These are phyloP conservation scores for Mycena kentingensis DNA, from an alignment of 768 basidiomycete genomes.

Conservation along the genomic window DNA sequence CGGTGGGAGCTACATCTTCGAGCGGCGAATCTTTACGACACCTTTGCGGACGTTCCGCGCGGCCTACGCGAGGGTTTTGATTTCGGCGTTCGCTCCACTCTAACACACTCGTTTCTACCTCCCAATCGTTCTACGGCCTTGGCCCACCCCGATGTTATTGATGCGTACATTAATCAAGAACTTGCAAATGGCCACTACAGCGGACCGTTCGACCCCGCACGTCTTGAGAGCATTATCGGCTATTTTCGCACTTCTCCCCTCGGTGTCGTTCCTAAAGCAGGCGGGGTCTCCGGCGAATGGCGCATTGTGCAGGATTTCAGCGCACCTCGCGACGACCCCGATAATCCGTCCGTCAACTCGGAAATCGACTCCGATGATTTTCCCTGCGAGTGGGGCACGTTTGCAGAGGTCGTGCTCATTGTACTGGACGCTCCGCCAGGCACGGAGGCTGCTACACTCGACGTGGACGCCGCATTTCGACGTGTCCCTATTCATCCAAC, in stretches of 20 bases:
- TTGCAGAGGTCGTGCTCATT: conserved; percentile 25
- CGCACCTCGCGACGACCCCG: conserved; percentile 13
- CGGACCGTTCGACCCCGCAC: conserved; percentile 18
- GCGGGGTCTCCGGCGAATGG: conserved; percentile 15
- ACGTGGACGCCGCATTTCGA: conserved; percentile 40
- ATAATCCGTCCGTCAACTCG: conserved; percentile 28
- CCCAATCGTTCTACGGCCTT: conserved; percentile 25
- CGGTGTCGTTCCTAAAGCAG: conserved; percentile 26
- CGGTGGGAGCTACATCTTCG: conserved; percentile 20
- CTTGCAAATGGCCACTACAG: conserved; percentile 9
- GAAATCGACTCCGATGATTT: conserved; percentile 29
- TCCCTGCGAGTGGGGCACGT: conserved; percentile 36
- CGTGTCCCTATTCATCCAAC: conserved; percentile 33
- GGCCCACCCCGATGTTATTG: conserved; percentile 11
- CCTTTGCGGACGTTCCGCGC: conserved; percentile 23
- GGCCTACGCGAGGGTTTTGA: conserved; percentile 27
- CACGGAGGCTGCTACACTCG: conserved; percentile 38
- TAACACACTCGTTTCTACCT: conserved; percentile 18
- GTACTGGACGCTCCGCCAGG: conserved; percentile 34
- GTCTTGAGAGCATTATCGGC: conserved; percentile 26
- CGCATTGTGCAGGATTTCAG: conserved; percentile 29
- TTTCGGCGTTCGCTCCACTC: conserved; percentile 20
- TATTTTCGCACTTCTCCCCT: conserved; percentile 30
- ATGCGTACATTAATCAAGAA: conserved; percentile 20
- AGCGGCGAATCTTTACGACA: conserved; percentile 10